Percentiles rank a stretch among this genome's conserved stretches.
phyloP scores from a whole-genome alignment of 2,329 filamentous ascomycete genomes.

The Helicocarpus griseus region DNA sequence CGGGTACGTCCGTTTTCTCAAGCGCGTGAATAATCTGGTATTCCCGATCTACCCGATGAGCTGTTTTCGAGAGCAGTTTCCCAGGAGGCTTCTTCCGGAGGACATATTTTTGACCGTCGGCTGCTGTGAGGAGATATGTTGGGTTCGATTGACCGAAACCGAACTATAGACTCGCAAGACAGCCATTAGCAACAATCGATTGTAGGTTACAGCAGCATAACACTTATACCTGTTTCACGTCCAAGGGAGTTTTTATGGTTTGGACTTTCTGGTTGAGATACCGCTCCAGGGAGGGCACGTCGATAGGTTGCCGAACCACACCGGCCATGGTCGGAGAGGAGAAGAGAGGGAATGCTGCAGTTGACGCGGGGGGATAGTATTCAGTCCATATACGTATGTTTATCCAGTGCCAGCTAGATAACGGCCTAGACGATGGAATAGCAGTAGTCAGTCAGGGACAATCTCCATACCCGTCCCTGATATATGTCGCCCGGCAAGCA shows the following conservation, averaged over 20 bases:
- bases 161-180: slow-evolving; percentile 51
- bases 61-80: slow-evolving; percentile 80
- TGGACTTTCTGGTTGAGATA: slow-evolving; percentile 75
- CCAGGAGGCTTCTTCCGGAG: slow-evolving; percentile 98
- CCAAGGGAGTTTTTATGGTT: slow-evolving; percentile 69
- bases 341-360: not conserved
- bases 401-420: not conserved
- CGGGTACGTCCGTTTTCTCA: slow-evolving; percentile 68
- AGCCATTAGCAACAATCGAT: not conserved
- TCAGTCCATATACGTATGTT: not conserved
- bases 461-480: not conserved
- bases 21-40: slow-evolving; percentile 83
- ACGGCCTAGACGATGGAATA: not conserved
- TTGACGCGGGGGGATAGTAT: not conserved
- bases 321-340: slow-evolving; percentile 59
- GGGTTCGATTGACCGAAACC: slow-evolving; percentile 96
- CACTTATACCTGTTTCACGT: slow-evolving; percentile 72
- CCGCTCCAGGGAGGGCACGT: slow-evolving; percentile 65
- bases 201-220: not conserved
- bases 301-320: slow-evolving; percentile 79
- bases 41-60: slow-evolving; percentile 93
- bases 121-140: slow-evolving; percentile 79
- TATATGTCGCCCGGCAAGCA: not conserved
- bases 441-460: too few relatives aligned
- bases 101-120: slow-evolving; percentile 64